Evolutionary conservation across 2,329 filamentous ascomycete species (phyloP).

Genomic region (Colletotrichum eleusines): DNA sequence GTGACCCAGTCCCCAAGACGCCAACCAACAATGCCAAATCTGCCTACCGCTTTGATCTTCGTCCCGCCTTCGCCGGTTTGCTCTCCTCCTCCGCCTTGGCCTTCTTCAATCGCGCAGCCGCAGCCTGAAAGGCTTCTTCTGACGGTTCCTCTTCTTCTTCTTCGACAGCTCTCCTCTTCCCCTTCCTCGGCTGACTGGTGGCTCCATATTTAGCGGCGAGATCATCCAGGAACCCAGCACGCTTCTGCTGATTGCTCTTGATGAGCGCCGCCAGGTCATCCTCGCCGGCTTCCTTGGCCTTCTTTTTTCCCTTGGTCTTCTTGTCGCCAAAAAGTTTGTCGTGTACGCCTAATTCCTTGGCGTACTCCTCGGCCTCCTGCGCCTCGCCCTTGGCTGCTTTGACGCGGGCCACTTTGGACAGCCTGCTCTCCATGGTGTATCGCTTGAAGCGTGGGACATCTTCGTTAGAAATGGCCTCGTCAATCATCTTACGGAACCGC

Average conservation of each 20-base stretch:
- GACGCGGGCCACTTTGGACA: constrained; percentile 68
- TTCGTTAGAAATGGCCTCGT: constrained; percentile 79
- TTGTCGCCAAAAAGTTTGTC: constrained; percentile 73
- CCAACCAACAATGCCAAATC: constrained; percentile 10
- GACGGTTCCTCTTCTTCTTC: constrained; percentile 70
- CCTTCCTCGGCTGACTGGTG: constrained; percentile 60
- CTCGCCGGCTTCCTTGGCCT: constrained; percentile 59
- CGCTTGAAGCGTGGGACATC: constrained; percentile 75
- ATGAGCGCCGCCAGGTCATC: constrained; percentile 79
- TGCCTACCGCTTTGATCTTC: constrained; percentile 35
- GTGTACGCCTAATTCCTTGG: constrained; percentile 79
- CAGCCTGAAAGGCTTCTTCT: constrained; percentile 71
- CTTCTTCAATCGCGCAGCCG: constrained; percentile 63
- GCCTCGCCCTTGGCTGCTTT: constrained; percentile 76
- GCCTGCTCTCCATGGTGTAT: constrained; percentile 81
- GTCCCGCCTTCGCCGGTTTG: constrained; percentile 21
- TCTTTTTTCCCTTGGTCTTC: constrained; percentile 52
- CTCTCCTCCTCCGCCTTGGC: constrained; percentile 45
- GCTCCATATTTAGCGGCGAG: constrained; percentile 82
- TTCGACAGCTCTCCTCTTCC: constrained; percentile 65
- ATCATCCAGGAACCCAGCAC: constrained; percentile 75
- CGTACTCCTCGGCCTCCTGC: constrained; percentile 79
- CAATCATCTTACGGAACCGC: constrained; percentile 83
- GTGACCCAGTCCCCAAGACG: constrained; percentile 20
- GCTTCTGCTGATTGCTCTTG: constrained; percentile 74